Evolutionary conservation across 2,329 filamentous ascomycete genomes (phyloP), one percentile per base, ranked within the genome.

Genomic region (Drechmeria coniospora): DNA sequence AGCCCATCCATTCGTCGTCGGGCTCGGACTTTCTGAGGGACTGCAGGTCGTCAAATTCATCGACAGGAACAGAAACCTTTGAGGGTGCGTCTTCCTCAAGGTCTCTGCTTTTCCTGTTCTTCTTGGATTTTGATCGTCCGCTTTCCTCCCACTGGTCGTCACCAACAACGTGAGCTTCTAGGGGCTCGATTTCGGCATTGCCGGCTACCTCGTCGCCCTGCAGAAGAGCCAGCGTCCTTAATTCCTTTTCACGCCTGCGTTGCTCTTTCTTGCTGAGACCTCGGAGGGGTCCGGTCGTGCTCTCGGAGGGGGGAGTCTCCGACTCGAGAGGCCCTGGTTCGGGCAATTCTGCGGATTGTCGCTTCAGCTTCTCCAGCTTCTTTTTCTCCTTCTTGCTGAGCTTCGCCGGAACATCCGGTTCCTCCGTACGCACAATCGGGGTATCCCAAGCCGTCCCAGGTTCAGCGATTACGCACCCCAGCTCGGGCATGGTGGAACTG

Each of bases 331-430:
- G 14, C 2, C 13, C 21, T 2, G 34, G 26, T 12, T 38, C 33
- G 2, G 29, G 23, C 11, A 21, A 21, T 9, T 41, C 28, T 15
- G 23, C 26, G n/a, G 32, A 32, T 19, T 31, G 29, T 19, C 29
- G 27, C 24, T 30, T 28, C 15, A 29, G 51, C 43, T 62, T 63
- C 17, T 63, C 56, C 11, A 52, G 48, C 45, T 56, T 61, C 43
- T 59, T 62, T 39, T 56, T 56, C 33, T 65, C 59, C 43, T 64
- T 65, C 40, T 61, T 65, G 43, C 50, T 62, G 23, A 57, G 35
- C 31, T 53, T 59, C 7, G 38, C 33, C 11, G 50, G 32, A 14
- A 35, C 35, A 16, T 40, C 37, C 8, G 31, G 36, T 35, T 34
- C 38, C 7, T 44, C 45, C 4, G 43, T 35, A 8, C 41, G 33